Evolutionary conservation across 2,329 filamentous ascomycete species (phyloP).

Genomic region (Fusarium euwallaceae): DNA sequence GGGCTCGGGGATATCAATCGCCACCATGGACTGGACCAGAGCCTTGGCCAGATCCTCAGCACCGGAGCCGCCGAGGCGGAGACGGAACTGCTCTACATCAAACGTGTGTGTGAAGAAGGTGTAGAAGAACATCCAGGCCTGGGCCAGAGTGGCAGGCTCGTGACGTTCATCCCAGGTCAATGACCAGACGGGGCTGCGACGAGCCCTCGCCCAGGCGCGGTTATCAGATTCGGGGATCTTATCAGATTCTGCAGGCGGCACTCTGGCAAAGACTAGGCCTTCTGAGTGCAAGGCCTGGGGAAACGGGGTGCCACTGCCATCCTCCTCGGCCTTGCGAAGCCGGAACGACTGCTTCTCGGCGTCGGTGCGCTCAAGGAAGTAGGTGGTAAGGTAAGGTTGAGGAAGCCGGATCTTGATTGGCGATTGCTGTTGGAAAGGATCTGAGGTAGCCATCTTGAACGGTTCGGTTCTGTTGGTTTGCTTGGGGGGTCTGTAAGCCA

Average conservation of each 20-base stretch:
- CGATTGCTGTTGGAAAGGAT: conserved; percentile 38
- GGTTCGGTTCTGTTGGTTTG: conserved; percentile 9
- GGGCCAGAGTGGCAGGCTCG: conserved; percentile 56
- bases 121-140: conserved; percentile 65
- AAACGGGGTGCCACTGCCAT: conserved; percentile 38
- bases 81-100: conserved; percentile 40
- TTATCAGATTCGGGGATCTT: conserved; percentile 44
- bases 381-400: conserved; percentile 42
- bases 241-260: conserved; percentile 39
- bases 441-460: conserved; percentile 35
- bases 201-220: conserved; percentile 64
- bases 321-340: conserved; percentile 35
- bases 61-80: conserved; percentile 37
- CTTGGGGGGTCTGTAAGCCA: not conserved
- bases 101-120: conserved; percentile 56
- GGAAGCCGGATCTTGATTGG: conserved; percentile 60
- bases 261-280: conserved; percentile 32
- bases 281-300: conserved; percentile 40
- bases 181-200: conserved; percentile 60
- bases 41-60: conserved; percentile 44
- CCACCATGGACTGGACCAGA: conserved; percentile 54
- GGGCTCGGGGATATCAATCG: conserved; percentile 58
- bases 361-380: conserved; percentile 35
- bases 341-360: conserved; percentile 35
- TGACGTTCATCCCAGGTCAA: conserved; percentile 55